Evolutionary conservation across 257 asterid genomes (phyloP), one percentile per base, ranked within the genome.

Genomic region (Eustoma russellianum): DNA sequence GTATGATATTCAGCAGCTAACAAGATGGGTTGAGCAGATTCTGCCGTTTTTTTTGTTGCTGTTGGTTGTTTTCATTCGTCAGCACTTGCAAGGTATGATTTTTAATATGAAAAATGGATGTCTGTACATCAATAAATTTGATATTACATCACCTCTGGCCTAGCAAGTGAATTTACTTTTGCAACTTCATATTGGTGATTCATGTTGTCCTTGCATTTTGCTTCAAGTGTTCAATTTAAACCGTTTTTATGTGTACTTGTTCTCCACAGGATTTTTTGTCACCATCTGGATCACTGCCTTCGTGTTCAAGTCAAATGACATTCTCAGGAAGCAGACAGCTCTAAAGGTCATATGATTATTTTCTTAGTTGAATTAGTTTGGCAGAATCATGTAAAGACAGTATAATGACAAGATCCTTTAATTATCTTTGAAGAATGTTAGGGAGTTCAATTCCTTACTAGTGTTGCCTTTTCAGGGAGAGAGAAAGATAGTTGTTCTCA

Each of bases 241-340:
- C 48, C 41, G 41, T 54, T 40, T 63, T 43, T 58, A n/a, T 30
- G 35, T 50, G 59, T 56, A 45, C 64, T 38, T 55, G n/a, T 50
- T 2, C 59, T 52, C 43, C 70, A 63, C 80, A 85, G 97, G 92
- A 30, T 88, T 88, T 75, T 79, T 75, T 69, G 85, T 76, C 64
- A 79, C 85, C 60, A 79, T 88, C 60, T 88, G 84, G 77, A 75
- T 82, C 53, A 76, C 82, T 57, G 91, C 82, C 57, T 67, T 88
- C 83, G 63, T 88, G 81, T 70, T 83, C 78, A 85, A 85, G 80
- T 85, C 94, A 62, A 85, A 88, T 69, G 95, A 85, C 72, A 82
- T 85, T 65, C 77, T 88, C 61, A 79, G 82, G 73, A 88, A 83
- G 76, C 97, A 85, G 74, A 88, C 97, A 69, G 95, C 97, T 69